phyloP scores from a whole-genome alignment of 2,329 filamentous ascomycete species.

The Botrytis elliptica region DNA sequence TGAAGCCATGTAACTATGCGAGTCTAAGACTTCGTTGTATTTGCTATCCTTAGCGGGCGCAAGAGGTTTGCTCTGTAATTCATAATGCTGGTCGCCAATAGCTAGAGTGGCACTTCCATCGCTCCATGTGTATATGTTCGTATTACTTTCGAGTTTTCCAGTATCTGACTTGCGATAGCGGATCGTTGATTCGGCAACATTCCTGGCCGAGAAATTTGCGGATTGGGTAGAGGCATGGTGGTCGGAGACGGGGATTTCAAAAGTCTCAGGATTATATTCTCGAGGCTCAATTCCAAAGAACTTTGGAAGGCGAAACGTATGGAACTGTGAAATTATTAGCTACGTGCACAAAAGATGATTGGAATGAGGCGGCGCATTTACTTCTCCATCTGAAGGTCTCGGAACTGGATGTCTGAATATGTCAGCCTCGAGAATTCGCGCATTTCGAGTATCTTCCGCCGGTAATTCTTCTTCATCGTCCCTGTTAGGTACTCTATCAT shows the following conservation, averaged over 20 bases:
- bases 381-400: conserved; percentile 68
- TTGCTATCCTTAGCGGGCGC: conserved; percentile 56
- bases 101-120: conserved; percentile 75
- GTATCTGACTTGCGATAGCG: conserved; percentile 67
- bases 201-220: conserved; percentile 53
- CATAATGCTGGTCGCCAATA: conserved; percentile 74
- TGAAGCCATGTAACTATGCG: conserved; percentile 73
- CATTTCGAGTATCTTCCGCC: conserved; percentile 45
- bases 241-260: conserved; percentile 61
- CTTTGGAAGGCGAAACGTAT: conserved; percentile 67
- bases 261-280: conserved; percentile 64
- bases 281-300: conserved; percentile 70
- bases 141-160: conserved; percentile 69
- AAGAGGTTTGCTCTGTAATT: conserved; percentile 68
- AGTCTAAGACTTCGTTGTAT: conserved; percentile 67
- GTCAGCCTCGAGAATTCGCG: conserved; percentile 61
- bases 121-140: conserved; percentile 73
- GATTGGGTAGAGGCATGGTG: conserved; percentile 50
- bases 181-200: conserved; percentile 62
- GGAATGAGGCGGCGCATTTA: conserved; percentile 40
- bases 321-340: conserved; percentile 51
- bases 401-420: conserved; percentile 69
- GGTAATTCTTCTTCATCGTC: conserved; percentile 44
- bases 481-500: conserved; percentile 54
- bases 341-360: conserved; percentile 1